A percentile compares a stretch with the other conserved stretches of the same genome.
phyloP scores from a whole-genome alignment of 805 yeast species.

The Metschnikowia cerradonensis region DNA sequence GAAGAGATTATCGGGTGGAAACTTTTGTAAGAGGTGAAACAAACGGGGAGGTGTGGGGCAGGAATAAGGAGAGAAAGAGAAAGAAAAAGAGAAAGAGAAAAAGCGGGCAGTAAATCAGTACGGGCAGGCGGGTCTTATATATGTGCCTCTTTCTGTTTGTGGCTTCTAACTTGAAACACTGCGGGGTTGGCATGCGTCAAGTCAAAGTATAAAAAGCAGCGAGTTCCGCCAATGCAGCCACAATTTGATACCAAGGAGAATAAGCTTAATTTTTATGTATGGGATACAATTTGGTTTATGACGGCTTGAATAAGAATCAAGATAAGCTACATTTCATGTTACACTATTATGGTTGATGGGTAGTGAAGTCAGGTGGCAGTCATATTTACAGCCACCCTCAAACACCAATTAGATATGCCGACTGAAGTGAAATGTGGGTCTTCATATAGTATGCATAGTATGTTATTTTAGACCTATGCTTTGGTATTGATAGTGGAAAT shows the following conservation, averaged over 20 bases:
- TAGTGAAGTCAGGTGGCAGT: no score
- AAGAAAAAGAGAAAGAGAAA: neutral
- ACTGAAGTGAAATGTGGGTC: no score
- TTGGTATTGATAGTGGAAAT: no score
- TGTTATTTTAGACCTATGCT: no score
- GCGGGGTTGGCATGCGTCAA: neutral
- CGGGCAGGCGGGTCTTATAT: neutral
- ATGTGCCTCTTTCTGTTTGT: neutral
- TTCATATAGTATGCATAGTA: no score
- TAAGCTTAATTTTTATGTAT: no score
- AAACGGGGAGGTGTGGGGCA: neutral
- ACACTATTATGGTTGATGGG: no score
- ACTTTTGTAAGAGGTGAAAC: neutral
- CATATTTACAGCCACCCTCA: no score
- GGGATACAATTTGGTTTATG: no score
- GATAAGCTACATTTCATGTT: no score
- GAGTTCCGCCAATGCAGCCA: neutral
- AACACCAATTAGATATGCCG: no score
- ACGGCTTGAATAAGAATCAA: no score
- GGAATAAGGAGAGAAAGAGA: neutral
- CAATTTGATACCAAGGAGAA: neutral
- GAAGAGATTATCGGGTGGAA: neutral
- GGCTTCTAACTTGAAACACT: slow-evolving; percentile 3
- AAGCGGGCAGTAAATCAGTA: neutral
- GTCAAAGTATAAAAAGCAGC: neutral